phyloP scores from a whole-genome alignment of 768 basidiomycete species.

The Termitomyces eurrhizus region DNA sequence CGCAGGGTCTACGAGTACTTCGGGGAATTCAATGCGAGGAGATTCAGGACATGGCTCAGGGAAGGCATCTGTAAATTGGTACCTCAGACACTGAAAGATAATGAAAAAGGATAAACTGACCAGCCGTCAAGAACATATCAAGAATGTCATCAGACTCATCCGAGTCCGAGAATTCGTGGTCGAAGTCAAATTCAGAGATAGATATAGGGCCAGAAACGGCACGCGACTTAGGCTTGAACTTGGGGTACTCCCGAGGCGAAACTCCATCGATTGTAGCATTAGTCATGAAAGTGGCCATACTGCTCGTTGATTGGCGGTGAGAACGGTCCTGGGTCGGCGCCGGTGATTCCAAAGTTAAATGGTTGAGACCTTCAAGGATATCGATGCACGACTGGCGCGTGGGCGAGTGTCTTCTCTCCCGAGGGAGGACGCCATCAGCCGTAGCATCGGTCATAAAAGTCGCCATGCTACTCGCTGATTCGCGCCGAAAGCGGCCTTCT shows the following conservation, averaged over 20 bases:
- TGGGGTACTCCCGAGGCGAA: constrained; percentile 30
- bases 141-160: constrained; percentile 29
- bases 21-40: constrained; percentile 25
- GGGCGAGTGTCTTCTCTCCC: constrained; percentile 10
- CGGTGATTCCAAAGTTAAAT: constrained; percentile 28
- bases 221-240: constrained; percentile 19
- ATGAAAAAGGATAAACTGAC: constrained; percentile 20
- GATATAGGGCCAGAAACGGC: constrained; percentile 30
- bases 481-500: constrained; percentile 28
- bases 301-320: constrained; percentile 42
- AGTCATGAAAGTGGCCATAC: constrained; percentile 54
- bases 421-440: constrained; percentile 54
- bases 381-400: constrained; percentile 27
- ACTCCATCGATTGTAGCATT: constrained; percentile 56
- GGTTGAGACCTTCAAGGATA: constrained; percentile 35
- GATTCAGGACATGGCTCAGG: constrained; percentile 36
- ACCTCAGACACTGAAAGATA: neutral
- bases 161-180: constrained; percentile 33
- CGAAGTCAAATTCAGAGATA: constrained; percentile 39
- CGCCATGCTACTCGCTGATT: constrained; percentile 50
- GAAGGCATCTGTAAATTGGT: constrained; percentile 30
- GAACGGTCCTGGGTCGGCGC: constrained; percentile 23
- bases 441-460: constrained; percentile 57
- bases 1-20: constrained; percentile 25
- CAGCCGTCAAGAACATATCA: constrained; percentile 26